Percentiles rank a stretch among this genome's conserved stretches.
Conservation (phyloP, 345 rosid genomes). For the Eucalyptus curtisii region DNA sequence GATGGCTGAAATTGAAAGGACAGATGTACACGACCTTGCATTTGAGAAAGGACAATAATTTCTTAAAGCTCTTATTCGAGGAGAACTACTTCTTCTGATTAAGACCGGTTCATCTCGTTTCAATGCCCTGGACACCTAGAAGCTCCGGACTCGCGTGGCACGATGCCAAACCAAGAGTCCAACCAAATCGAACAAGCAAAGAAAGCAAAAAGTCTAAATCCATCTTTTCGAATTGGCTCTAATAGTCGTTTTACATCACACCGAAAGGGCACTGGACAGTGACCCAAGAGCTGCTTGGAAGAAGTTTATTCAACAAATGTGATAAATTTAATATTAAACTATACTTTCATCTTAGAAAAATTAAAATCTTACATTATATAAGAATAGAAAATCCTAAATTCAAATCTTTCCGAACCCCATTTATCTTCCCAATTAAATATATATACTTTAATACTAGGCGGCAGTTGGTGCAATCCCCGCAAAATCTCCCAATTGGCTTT, state of each 20-base stretch:
- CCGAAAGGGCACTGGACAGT: background rate
- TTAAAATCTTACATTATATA: no score
- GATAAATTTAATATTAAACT: no score
- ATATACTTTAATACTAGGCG: no score
- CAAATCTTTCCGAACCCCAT: rapidly evolving
- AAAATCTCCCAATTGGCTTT: background rate
- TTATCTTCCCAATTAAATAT: background rate
- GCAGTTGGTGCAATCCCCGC: background rate
- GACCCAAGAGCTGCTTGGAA: background rate
- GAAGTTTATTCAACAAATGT: background rate
- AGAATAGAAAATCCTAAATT: no score
- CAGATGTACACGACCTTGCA: background rate
- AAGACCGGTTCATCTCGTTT: background rate
- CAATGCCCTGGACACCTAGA: background rate
- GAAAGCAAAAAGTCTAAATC: background rate
- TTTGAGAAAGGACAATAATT: background rate
- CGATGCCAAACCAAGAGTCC: background rate
- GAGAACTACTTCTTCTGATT: background rate
- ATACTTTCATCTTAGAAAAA: no score
- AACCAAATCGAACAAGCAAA: background rate
- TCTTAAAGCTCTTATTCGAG: background rate
- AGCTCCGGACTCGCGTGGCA: background rate
- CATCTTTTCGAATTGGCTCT: background rate
- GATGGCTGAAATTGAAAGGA: background rate
- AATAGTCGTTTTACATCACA: background rate